phyloP scores from a whole-genome alignment of 768 basidiomycete genomes.

The Clitopilus hobsonii region DNA sequence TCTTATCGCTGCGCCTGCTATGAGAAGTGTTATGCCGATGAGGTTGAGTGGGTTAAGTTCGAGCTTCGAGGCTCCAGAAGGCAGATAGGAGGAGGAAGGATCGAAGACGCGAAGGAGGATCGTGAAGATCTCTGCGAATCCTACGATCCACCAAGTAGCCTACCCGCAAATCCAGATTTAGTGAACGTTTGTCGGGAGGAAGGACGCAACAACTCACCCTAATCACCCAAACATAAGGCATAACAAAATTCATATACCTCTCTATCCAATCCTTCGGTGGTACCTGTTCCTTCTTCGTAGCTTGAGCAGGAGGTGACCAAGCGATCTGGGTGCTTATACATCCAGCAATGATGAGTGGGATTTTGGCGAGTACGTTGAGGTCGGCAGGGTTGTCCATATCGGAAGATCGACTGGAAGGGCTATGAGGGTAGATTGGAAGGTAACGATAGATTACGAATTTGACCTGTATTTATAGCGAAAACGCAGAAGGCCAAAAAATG shows the following conservation, averaged over 20 bases:
- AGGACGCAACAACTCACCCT: neutral
- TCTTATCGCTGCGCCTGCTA: constrained; percentile 26
- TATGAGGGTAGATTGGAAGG: no score
- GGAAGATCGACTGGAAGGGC: no score
- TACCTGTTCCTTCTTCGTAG: neutral
- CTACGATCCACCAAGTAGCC: neutral
- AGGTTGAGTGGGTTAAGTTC: constrained; percentile 5
- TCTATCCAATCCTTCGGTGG: neutral
- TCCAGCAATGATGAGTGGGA: neutral
- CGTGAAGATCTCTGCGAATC: neutral
- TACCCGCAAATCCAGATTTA: neutral
- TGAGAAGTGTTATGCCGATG: constrained; percentile 17
- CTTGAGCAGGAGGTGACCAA: neutral
- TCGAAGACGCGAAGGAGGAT: neutral
- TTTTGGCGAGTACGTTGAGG: no score
- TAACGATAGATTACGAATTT: no score
- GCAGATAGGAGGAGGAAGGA: neutral
- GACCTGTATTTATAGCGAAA: no score
- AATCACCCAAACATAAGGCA: neutral
- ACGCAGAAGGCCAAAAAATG: no score
- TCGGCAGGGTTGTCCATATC: no score
- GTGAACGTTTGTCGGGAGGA: neutral
- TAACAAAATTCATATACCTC: neutral
- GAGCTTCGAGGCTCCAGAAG: neutral
- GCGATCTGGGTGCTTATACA: neutral